Percentiles rank a stretch among this genome's conserved stretches.
Evolutionary conservation across 805 yeast genomes (phyloP).

Genomic region (Candida stauntonica): DNA sequence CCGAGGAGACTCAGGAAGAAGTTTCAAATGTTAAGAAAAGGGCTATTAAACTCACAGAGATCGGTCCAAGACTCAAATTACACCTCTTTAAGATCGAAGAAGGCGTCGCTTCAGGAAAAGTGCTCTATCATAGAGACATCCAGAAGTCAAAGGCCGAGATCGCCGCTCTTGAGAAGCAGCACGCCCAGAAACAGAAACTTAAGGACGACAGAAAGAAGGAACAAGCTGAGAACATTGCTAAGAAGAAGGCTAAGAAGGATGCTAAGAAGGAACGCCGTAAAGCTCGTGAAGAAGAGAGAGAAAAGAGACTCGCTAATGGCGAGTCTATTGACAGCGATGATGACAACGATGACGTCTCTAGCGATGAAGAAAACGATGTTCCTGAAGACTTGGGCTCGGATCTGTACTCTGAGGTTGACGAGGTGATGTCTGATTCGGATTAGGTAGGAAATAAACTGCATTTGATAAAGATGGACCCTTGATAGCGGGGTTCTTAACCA

Average conservation of each 20-base stretch:
- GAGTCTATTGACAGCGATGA: conserved; percentile 28
- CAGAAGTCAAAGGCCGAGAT: conserved; percentile 60
- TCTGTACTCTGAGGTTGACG: conserved; percentile 41
- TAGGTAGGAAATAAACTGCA: conserved; percentile 1
- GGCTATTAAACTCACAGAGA: conserved; percentile 87
- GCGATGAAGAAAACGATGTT: conserved; percentile 33
- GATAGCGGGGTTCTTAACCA: background rate
- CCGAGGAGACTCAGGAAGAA: conserved; percentile 19
- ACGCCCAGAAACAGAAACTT: conserved; percentile 53
- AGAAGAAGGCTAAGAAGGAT: conserved; percentile 67
- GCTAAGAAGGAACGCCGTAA: conserved; percentile 68
- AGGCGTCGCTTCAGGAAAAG: conserved; percentile 84
- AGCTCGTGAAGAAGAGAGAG: conserved; percentile 43
- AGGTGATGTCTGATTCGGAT: conserved; percentile 23
- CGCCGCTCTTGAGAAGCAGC: conserved; percentile 59
- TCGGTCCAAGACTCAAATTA: conserved; percentile 86
- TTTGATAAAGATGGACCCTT: background rate
- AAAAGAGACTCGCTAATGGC: conserved; percentile 25
- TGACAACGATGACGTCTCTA: conserved; percentile 30
- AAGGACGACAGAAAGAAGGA: conserved; percentile 69
- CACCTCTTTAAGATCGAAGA: conserved; percentile 84
- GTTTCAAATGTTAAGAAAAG: conserved; percentile 44
- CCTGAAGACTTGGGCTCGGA: conserved; percentile 46
- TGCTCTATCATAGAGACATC: conserved; percentile 73
- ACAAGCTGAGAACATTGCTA: conserved; percentile 74